These are phyloP conservation scores for Reticulascus tulasneorum DNA, from an alignment of 2,329 filamentous ascomycete genomes.

Conservation along the genomic window DNA sequence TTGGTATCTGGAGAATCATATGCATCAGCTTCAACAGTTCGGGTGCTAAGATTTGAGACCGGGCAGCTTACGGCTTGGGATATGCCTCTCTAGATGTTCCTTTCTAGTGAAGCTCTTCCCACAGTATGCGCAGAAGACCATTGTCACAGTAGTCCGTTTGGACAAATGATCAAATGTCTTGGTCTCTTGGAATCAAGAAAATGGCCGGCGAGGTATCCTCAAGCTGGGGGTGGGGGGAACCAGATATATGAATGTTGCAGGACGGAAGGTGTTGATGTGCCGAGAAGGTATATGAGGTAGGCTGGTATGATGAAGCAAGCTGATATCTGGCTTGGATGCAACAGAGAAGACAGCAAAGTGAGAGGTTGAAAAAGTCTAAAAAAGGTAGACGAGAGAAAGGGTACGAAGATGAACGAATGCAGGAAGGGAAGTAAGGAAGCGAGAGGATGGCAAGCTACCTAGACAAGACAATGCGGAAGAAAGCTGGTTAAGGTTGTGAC, in stretches of 20 bases:
- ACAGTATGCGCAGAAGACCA: slow-evolving; percentile 51
- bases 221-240: slow-evolving; percentile 3
- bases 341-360: neutral
- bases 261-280: neutral
- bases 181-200: slow-evolving; percentile 2
- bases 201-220: neutral
- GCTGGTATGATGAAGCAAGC: neutral
- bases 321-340: neutral
- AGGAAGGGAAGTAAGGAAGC: neutral
- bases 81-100: slow-evolving; percentile 53
- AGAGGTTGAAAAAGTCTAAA: neutral
- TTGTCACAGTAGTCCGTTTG: slow-evolving; percentile 13
- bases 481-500: slow-evolving; percentile 7
- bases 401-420: neutral
- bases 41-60: too few species aligned
- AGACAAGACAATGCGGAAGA: slow-evolving; percentile 3
- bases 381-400: neutral
- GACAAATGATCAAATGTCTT: too few species aligned
- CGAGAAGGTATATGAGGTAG: neutral
- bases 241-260: too few species aligned
- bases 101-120: slow-evolving; percentile 52
- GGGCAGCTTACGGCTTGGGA: slow-evolving; percentile 49
- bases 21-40: slow-evolving; percentile 4
- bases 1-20: slow-evolving; percentile 52
- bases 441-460: slow-evolving; percentile 3